These are phyloP conservation scores for Sicyos baderoa DNA, from an alignment of 306 rosid species.

Conservation along the genomic window DNA sequence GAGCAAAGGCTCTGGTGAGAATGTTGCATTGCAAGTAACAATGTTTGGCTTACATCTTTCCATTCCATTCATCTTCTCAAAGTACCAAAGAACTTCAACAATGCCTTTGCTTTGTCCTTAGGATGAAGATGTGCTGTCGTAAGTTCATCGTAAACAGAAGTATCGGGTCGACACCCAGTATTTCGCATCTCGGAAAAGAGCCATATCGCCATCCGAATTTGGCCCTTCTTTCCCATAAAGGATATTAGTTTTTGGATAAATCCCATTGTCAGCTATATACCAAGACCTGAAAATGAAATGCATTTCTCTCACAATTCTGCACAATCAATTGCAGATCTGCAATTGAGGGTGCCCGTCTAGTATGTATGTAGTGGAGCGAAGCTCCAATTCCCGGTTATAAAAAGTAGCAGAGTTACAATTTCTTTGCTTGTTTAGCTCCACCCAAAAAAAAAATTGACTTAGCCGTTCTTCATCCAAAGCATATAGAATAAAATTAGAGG, in stretches of 20 bases:
- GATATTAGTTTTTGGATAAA: slow-evolving; percentile 12
- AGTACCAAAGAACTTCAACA: slow-evolving; percentile 69
- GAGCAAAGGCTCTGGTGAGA: slow-evolving; percentile 83
- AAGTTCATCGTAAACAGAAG: slow-evolving; percentile 85
- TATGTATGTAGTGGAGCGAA: no score
- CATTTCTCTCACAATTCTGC: background rate
- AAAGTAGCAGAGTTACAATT: background rate
- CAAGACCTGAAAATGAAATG: slow-evolving; percentile 64
- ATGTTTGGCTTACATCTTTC: slow-evolving; percentile 80
- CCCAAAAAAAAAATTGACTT: background rate
- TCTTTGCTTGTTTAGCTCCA: background rate
- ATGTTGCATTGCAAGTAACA: slow-evolving; percentile 83
- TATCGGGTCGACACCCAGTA: slow-evolving; percentile 76
- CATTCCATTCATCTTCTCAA: slow-evolving; percentile 83
- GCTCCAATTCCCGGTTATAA: no score
- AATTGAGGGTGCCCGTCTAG: no score
- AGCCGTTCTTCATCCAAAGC: background rate
- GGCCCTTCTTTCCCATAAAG: slow-evolving; percentile 14
- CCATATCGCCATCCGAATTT: slow-evolving; percentile 16
- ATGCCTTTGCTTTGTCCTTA: slow-evolving; percentile 63
- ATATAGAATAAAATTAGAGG: background rate
- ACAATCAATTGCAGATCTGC: background rate
- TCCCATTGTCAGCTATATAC: slow-evolving; percentile 86
- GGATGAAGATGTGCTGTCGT: slow-evolving; percentile 83
- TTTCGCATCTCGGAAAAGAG: slow-evolving; percentile 93